phyloP scores from a whole-genome alignment of 352 stramenopile species.

The Phytophthora sp. region DNA sequence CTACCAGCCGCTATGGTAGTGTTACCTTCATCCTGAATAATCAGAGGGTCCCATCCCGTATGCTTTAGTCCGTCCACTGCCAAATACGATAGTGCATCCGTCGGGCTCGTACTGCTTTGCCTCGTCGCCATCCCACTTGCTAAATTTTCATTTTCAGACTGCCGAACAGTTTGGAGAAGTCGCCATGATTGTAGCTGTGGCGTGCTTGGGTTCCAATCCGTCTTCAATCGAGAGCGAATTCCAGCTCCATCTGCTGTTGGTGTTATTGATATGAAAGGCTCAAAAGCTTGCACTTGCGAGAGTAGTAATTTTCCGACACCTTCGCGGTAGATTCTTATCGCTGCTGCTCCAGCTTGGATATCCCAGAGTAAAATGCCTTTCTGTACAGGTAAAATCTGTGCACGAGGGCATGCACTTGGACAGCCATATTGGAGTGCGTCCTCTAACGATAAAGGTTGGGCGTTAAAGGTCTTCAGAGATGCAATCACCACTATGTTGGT shows the following conservation, averaged over 20 bases:
- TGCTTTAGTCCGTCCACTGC: slow-evolving; percentile 54
- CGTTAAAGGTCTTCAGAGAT: slow-evolving; percentile 35
- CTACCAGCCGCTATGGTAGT: slow-evolving; percentile 41
- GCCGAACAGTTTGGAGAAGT: slow-evolving; percentile 53
- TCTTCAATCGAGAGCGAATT: slow-evolving; percentile 54
- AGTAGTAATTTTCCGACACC: slow-evolving; percentile 42
- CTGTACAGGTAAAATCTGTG: slow-evolving; percentile 31
- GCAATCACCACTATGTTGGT: slow-evolving; percentile 43
- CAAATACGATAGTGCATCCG: slow-evolving; percentile 45
- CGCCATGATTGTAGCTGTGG: slow-evolving; percentile 50
- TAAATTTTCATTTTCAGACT: slow-evolving; percentile 69
- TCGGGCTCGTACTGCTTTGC: slow-evolving; percentile 62
- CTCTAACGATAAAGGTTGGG: slow-evolving; percentile 4
- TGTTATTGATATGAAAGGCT: slow-evolving; percentile 50
- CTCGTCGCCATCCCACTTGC: slow-evolving; percentile 59
- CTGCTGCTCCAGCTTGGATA: slow-evolving; percentile 46
- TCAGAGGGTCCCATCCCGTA: slow-evolving; percentile 46
- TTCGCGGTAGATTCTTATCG: slow-evolving; percentile 61
- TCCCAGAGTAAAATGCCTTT: slow-evolving; percentile 56
- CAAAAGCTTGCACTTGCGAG: slow-evolving; percentile 60
- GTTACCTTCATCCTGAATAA: slow-evolving; percentile 17
- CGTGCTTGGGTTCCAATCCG: slow-evolving; percentile 45
- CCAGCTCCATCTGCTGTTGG: slow-evolving; percentile 46
- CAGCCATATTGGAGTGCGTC: slow-evolving; percentile 44
- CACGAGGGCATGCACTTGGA: slow-evolving; percentile 45